Evolutionary conservation across 1,284 basidiomycete genomes (phyloP).

Genomic region (Cutaneotrichosporon cutaneum): DNA sequence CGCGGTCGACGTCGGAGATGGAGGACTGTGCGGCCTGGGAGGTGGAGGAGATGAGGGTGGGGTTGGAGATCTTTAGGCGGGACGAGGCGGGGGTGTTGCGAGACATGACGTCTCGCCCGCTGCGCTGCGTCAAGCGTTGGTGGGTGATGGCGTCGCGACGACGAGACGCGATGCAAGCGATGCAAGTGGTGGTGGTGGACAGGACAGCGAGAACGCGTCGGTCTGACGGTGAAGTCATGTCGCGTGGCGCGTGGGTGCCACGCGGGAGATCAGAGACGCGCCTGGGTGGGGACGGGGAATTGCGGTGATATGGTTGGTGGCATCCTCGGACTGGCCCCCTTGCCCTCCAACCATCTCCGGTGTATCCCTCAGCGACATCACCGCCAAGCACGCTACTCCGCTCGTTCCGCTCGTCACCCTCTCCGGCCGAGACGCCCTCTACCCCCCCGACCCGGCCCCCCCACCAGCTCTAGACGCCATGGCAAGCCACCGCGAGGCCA

Average conservation of each 20-base stretch:
- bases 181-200: neutral
- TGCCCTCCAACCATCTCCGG: constrained; percentile 7
- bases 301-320: neutral
- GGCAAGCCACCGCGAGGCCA: constrained; percentile 41
- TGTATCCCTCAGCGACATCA: constrained; percentile 12
- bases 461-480: constrained; percentile 22
- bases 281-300: neutral
- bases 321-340: neutral
- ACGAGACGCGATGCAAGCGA: neutral
- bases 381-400: neutral
- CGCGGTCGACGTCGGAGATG: neutral
- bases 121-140: neutral
- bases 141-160: neutral
- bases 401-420: constrained; percentile 4
- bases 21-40: neutral
- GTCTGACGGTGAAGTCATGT: neutral
- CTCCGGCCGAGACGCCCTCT: constrained; percentile 3
- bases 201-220: neutral
- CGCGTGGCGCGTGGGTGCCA: neutral
- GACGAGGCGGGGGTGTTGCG: constrained; percentile 28
- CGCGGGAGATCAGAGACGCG: neutral
- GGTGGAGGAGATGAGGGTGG: constrained; percentile 12
- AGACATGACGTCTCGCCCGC: constrained; percentile 24
- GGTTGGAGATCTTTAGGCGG: constrained; percentile 44
- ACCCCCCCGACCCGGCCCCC: constrained; percentile 4